These are phyloP conservation scores for Coemansia sp. DNA, from an alignment of 192 early-diverging fungal species.

Conservation along the genomic window DNA sequence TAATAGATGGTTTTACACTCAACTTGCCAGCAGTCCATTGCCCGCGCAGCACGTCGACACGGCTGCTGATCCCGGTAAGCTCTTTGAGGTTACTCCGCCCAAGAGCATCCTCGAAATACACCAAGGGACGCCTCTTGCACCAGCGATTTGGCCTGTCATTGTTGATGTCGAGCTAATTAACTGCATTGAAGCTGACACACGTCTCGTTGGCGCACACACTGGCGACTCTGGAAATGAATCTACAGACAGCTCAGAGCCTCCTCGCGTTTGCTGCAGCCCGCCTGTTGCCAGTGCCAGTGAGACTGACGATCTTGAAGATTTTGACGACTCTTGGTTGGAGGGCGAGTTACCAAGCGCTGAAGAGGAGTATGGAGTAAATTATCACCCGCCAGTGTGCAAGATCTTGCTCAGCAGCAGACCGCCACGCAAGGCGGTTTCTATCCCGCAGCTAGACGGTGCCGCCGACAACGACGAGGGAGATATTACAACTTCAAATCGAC, in stretches of 20 bases:
- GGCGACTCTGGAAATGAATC: background rate
- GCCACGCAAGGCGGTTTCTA: background rate
- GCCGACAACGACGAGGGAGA: slow-evolving; percentile 7
- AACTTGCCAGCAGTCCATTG: background rate
- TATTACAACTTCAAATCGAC: background rate
- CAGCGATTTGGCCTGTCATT: slow-evolving; percentile 1
- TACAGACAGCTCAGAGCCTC: background rate
- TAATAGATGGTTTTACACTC: slow-evolving; percentile 18
- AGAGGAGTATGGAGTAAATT: background rate
- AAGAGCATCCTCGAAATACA: background rate
- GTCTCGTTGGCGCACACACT: background rate
- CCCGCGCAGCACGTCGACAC: background rate
- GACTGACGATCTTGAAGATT: background rate
- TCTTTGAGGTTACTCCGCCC: background rate
- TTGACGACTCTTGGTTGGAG: slow-evolving; percentile 18
- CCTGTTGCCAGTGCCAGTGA: background rate
- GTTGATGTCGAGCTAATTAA: slow-evolving; percentile 12
- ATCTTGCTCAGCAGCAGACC: background rate
- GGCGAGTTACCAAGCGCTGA: slow-evolving; percentile 13
- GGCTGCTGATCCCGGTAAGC: background rate
- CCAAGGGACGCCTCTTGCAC: background rate
- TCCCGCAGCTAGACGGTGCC: slow-evolving; percentile 22
- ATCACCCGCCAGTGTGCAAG: background rate
- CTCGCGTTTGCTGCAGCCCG: background rate
- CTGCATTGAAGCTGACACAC: background rate